Percentiles rank a stretch among this genome's conserved stretches.
Evolutionary conservation across 2,329 filamentous ascomycete genomes (phyloP).

Genomic region (Dothidotthia symphoricarpi): DNA sequence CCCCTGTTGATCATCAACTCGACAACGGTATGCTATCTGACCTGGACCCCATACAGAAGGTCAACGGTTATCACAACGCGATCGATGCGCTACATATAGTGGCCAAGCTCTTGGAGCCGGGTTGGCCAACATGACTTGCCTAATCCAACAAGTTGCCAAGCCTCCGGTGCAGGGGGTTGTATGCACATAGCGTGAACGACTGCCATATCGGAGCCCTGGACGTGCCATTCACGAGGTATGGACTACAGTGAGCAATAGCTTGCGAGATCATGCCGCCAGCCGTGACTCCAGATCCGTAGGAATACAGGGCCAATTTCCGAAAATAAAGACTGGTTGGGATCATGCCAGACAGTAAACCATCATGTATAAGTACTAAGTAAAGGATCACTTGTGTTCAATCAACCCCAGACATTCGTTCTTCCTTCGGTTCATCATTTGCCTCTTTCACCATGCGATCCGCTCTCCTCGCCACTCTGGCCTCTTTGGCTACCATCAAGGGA

Average conservation of each 20-base stretch:
- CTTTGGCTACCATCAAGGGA: conserved; percentile 23
- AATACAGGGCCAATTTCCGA: too few relatives aligned
- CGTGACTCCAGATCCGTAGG: too few relatives aligned
- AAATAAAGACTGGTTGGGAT: too few relatives aligned
- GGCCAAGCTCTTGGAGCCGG: conserved; percentile 13
- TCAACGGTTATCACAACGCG: conserved; percentile 6
- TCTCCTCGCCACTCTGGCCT: conserved; percentile 31
- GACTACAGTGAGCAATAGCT: background rate
- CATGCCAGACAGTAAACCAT: background rate
- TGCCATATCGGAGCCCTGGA: conserved; percentile 9
- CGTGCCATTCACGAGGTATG: conserved; percentile 13
- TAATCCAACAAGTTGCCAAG: conserved; percentile 20
- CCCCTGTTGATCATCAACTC: background rate
- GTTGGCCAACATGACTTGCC: conserved; percentile 15
- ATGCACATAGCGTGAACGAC: conserved; percentile 3
- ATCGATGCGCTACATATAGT: conserved; percentile 14
- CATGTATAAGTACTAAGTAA: conserved; percentile 14
- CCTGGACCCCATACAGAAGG: conserved; percentile 16
- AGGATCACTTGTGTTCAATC: conserved; percentile 1
- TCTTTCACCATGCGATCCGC: conserved; percentile 30
- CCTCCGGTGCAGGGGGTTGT: conserved; percentile 5
- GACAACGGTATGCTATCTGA: conserved; percentile 7
- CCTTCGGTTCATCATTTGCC: conserved; percentile 13
- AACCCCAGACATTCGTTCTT: conserved; percentile 13
- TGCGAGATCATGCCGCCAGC: too few relatives aligned